phyloP scores from a whole-genome alignment of 75 land plant species.

The Selaginella tamariscina region DNA sequence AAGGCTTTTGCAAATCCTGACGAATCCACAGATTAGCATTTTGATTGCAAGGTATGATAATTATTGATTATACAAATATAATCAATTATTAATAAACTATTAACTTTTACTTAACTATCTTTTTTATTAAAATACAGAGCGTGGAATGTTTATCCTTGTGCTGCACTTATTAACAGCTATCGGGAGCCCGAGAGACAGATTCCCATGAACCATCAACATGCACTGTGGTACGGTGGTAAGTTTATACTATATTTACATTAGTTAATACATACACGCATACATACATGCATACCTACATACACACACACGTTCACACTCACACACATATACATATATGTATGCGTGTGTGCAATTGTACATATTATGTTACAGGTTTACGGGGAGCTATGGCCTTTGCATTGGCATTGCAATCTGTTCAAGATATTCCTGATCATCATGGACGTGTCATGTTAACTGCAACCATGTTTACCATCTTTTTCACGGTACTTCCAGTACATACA shows the following conservation, averaged over 20 bases:
- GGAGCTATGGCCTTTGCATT: conserved; percentile 38
- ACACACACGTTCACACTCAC: too few relatives aligned
- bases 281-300: too few relatives aligned
- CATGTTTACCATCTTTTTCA: conserved; percentile 27
- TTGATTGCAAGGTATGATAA: conserved; percentile 24
- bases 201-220: conserved; percentile 26
- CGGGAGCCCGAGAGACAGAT: conserved; percentile 18
- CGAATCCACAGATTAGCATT: conserved; percentile 21
- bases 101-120: neutral
- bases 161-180: conserved; percentile 18
- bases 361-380: conserved; percentile 19
- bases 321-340: too few relatives aligned
- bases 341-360: too few relatives aligned
- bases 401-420: conserved; percentile 28
- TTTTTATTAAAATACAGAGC: conserved; percentile 2
- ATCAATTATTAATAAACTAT: neutral
- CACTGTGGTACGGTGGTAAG: conserved; percentile 28
- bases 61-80: neutral
- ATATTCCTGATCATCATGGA: conserved; percentile 26
- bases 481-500: neutral
- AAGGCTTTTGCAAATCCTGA: neutral
- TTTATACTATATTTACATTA: neutral
- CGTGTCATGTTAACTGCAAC: conserved; percentile 24
- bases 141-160: conserved; percentile 25
- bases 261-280: too few relatives aligned